Evolutionary conservation across 2,329 filamentous ascomycete genomes (phyloP), one percentile per base, ranked within the genome.

Genomic region (Alternaria postmessia): DNA sequence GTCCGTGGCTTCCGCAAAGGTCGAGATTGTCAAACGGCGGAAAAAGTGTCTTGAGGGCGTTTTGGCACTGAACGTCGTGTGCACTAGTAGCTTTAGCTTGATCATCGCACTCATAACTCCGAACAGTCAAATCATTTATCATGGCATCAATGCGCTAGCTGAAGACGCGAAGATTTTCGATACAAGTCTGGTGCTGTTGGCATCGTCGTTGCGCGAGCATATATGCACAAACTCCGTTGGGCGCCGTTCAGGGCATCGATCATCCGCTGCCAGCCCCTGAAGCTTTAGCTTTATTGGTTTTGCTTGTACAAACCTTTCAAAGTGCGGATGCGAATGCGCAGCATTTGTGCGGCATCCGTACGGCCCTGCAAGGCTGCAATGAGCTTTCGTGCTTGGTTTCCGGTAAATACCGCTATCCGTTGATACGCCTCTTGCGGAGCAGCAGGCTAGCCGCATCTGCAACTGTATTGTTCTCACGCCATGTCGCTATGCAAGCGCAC

Each of bases 331-430:
- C 34, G 18, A 34, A 9, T 49, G 30, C 20, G 46, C 14, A 49
- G 20, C 30, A 49, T 24, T 49, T 26, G 16, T 38, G 46, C 32
- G 30, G 46, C 14, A 20, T 16, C 34, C 20, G 14, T 49, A 18
- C 30, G 11, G 32, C 20, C 20, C 7, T 20, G 46, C 32, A 12
- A 48, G 30, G 30, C 46, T 48, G 46, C 30, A 6, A 38, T 39
- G 51, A 30, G 8, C n/a, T 49, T 28, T 44, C n/a, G 28, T 42
- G 30, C n/a, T 20, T 26, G 41, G 38, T 3, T 32, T 34, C 26
- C 56, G 57, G 53, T 22, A 57, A 60, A 28, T 57, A 46, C 57
- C 57, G 57, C 41, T 44, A 38, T 36, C 20, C 46, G 36, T 49
- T 30, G 46, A 36, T 51, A 46, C 36, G 30, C 30, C 44, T 47